A percentile compares a stretch with the other conserved stretches of the same genome.
Conservation (phyloP, 129 eudicot species). For the Chrysanthemum makinoi region DNA sequence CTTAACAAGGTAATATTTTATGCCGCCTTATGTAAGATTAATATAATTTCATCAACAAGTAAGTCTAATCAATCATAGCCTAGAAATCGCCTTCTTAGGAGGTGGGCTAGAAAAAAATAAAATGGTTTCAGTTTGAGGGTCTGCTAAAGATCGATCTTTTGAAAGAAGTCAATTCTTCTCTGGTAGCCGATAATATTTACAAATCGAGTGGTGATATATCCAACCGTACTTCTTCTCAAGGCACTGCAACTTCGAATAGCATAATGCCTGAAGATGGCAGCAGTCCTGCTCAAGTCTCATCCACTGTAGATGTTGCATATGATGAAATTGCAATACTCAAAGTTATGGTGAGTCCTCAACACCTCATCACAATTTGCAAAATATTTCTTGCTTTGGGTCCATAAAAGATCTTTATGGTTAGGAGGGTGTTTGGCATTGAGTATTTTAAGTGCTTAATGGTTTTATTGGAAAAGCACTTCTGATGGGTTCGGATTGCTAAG, state of each 20-base stretch:
- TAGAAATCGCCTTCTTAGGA: too few relatives aligned
- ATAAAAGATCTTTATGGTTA: not conserved
- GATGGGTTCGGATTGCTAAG: too few relatives aligned
- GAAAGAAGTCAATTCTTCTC: conserved; percentile 46
- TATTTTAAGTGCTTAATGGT: too few relatives aligned
- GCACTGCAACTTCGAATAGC: conserved; percentile 61
- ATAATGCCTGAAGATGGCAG: conserved; percentile 66
- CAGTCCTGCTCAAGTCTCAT: conserved; percentile 66
- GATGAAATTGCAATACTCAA: conserved; percentile 84
- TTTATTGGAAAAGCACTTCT: too few relatives aligned
- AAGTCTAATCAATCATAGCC: too few relatives aligned
- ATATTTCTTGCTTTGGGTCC: not conserved
- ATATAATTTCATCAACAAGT: too few relatives aligned
- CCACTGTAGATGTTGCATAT: conserved; percentile 50
- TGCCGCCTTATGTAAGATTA: too few relatives aligned
- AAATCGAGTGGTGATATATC: conserved; percentile 46
- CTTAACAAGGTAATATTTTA: too few relatives aligned
- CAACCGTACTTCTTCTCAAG: conserved; percentile 67
- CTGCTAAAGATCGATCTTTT: conserved; percentile 61
- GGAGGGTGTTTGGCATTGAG: too few relatives aligned
- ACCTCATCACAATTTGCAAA: not conserved
- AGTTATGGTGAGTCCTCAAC: conserved; percentile 70
- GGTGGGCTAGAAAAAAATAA: too few relatives aligned
- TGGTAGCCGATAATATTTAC: conserved; percentile 47
- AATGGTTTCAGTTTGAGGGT: conserved; percentile 51